Base-by-base conservation (phyloP, 345 rosid species). In the Aquilaria malaccensis region DNA sequence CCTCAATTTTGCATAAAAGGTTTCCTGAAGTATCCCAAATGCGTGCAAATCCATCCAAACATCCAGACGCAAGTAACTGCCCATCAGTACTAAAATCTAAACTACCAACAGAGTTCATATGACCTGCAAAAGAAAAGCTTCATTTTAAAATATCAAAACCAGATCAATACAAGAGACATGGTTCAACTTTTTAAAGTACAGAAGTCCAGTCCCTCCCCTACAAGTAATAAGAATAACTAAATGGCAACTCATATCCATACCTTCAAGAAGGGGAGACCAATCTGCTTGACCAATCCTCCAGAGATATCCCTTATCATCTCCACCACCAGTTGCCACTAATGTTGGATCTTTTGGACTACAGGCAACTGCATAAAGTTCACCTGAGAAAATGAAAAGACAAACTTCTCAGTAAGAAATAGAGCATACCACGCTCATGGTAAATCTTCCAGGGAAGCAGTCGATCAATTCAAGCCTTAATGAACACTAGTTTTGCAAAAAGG, bases 221-320 rank as follows among this genome's bases (percentile, higher is more conserved):
- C 32, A 14, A 47, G 30, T 9, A 33, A 22, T 2, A 50, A 47
- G 33, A 62, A 14, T n/a, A 5, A 59, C 14, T 15, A 22, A 22
- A 64, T 50, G 41, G 61, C 12, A 64, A 43, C 43, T 33, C 4
- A 33, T 31, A 11, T 9, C 48, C 57, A 14, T 71, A 77, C 96
- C 96, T 55, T 59, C 68, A 45, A 94, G 87, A 75, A 90, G 89
- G 52, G 81, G 74, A 47, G 85, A 87, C 95, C 92, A 90, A 73
- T 94, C 99, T 60, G 90, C 97, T 63, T 55, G 84, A 47, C 97
- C 97, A 46, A 94, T 86, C 71, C 74, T 88, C 95, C 96, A 94
- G 33, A 94, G 81, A 75, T 85, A 88, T 31, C 80, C 87, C 73
- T 55, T 82, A 55, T 94, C 95, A 72, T 94, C 99, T 61, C 88